Evolutionary conservation across 2,329 filamentous ascomycete species (phyloP), one percentile per base, ranked within the genome.

Genomic region (Epichloe bromicola): DNA sequence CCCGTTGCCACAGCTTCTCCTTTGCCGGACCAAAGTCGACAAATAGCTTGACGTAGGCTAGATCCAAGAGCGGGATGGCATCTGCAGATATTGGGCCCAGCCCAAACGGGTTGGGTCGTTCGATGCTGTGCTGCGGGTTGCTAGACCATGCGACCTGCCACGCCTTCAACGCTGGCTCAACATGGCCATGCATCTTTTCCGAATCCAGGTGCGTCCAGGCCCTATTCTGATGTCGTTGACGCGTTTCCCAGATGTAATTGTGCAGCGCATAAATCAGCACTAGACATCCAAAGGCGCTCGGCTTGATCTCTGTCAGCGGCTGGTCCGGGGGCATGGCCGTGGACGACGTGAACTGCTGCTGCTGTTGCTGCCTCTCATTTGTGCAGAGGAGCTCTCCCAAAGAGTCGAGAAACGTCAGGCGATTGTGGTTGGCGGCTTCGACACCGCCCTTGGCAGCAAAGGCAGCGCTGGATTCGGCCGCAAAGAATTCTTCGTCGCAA

Each of bases 181-280:
- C 94, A 61, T 95, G 89, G 2, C 86, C 80, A 64, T 96, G 90
- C 89, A 97, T 95, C 56, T 89, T 88, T 58, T 97, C 90, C 0
- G 88, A 95, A 67, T 97, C 91, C 57, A 91, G 85, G 36, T 84
- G 81, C 2, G 89, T 95, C 91, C 91, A 96, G 46, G 88, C 75
- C 55, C 88, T 84, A 59, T 86, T 89, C 59, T 90, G 84, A 59
- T 96, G 90, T 49, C 89, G 77, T 67, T 95, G 90, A 23, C 91
- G 79, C 0, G 90, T 96, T 68, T 97, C 91, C 93, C 93, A 97
- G 43, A 97, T 96, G 66, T 95, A 96, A 59, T 96, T 96, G 69
- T 97, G 93, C 23, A 97, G 74, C 3, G 93, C 90, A 63, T 95
- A 91, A 64, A 97, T 96, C 55, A 98, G 71, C 5, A 96, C 78